Evolutionary conservation across 148 eudicot genomes (phyloP), one percentile per base, ranked within the genome.

Genomic region (Chenopodium formosanum): DNA sequence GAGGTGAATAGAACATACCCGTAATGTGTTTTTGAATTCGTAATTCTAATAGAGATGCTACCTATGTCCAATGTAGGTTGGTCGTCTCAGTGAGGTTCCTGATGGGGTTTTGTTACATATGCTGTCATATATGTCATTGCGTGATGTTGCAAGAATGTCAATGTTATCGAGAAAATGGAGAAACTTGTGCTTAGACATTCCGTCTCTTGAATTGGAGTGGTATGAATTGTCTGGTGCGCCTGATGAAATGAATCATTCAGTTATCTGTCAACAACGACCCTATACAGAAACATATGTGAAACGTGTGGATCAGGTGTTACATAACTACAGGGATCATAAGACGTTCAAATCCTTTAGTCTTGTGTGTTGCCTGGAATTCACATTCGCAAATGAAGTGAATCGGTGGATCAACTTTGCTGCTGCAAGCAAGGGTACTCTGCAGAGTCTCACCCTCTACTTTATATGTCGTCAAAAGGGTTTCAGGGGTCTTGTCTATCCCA

Each of bases 131-230:
- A 19, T 62, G 22, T 62, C 23, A 62, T 62, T 62, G 65, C 25
- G 65, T 19, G 72, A 68, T 68, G 72, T 68, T 2, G 72, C 40
- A 29, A 68, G 72, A 68, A 23, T 68, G 44, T 37, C 72, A 8
- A 68, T 40, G 31, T 27, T 68, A 68, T 68, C 72, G 7, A 68
- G 11, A 32, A 11, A 68, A 4, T 68, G 37, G 72, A 68, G 71
- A 27, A 68, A 68, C 14, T 27, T 68, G 71, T 27, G 32, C 71
- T 68, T 68, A 68, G 13, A 14, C 71, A 31, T 70, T 0, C 73
- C 73, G 9, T 31, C 20, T 37, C 48, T 70, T 13, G 73, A 70
- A 44, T 70, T 70, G n/a, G 73, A 70, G 31, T 70, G 73, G 73
- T 70, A 9, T 70, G 73, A 16, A 25, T 7, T 70, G 14, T 29